Evolutionary conservation across 495 filamentous ascomycete genomes (phyloP).

Genomic region (Terfezia boudieri): DNA sequence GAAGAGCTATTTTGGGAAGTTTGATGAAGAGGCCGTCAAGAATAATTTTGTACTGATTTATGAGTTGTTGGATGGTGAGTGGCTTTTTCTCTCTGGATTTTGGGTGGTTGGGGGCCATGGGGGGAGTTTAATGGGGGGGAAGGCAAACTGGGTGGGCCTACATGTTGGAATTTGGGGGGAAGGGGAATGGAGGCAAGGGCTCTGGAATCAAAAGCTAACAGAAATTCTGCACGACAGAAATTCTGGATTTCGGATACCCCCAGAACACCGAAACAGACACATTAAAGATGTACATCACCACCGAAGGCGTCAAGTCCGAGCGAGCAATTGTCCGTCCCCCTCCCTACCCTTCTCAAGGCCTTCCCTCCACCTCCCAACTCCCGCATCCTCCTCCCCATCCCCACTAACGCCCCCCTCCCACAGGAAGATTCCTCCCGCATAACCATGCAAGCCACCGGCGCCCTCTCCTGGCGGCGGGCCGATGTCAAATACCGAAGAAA

Average conservation of each 20-base stretch:
- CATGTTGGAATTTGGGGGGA: neutral
- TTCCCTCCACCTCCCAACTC: neutral
- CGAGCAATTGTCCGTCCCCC: constrained; percentile 35
- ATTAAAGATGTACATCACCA: constrained; percentile 99
- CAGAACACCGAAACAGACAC: constrained; percentile 99
- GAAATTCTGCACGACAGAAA: constrained; percentile 35
- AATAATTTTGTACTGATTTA: constrained; percentile 99
- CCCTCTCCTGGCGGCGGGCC: constrained; percentile 84
- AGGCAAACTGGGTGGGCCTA: too few relatives aligned
- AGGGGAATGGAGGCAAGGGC: too few relatives aligned
- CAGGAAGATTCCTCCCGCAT: constrained; percentile 79
- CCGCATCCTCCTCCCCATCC: constrained; percentile 8
- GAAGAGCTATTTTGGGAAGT: constrained; percentile 93
- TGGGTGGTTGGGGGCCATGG: too few relatives aligned
- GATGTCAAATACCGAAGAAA: constrained; percentile 99
- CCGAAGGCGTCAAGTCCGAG: constrained; percentile 94
- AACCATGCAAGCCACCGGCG: constrained; percentile 97
- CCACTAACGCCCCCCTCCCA: neutral
- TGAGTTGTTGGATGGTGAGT: constrained; percentile 80
- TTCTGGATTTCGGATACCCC: constrained; percentile 96
- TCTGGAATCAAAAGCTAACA: constrained; percentile 1
- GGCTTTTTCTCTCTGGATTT: neutral
- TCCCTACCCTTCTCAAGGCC: neutral
- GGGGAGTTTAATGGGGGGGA: too few relatives aligned
- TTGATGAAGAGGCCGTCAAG: constrained; percentile 98